Evolutionary conservation across 305 asterid species (phyloP).

Genomic region (Fraxinus angustifolia): DNA sequence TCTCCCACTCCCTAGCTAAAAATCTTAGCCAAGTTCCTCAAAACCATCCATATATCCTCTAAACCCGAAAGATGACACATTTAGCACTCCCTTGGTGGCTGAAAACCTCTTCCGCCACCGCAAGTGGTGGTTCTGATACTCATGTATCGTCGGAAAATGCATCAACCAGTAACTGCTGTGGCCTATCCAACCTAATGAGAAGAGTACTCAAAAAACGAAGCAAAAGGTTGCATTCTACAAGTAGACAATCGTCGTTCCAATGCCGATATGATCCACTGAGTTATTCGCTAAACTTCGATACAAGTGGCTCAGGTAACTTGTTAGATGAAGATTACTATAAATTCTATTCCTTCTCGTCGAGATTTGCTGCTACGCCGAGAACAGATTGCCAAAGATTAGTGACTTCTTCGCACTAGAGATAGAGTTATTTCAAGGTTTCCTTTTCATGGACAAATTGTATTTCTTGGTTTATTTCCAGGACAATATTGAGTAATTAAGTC

Average conservation of each 20-base stretch:
- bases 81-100: slow-evolving; percentile 40
- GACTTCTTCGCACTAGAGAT: slow-evolving; percentile 18
- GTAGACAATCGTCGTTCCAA: slow-evolving; percentile 50
- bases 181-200: slow-evolving; percentile 39
- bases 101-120: slow-evolving; percentile 27
- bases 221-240: slow-evolving; percentile 28
- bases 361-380: slow-evolving; percentile 49
- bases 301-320: slow-evolving; percentile 35
- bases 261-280: slow-evolving; percentile 74
- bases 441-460: neutral
- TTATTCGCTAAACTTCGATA: slow-evolving; percentile 69
- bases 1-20: slow-evolving; percentile 8
- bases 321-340: slow-evolving; percentile 55
- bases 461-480: neutral
- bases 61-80: slow-evolving; percentile 31
- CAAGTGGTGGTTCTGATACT: neutral
- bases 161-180: slow-evolving; percentile 27
- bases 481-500: neutral
- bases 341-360: slow-evolving; percentile 65
- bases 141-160: slow-evolving; percentile 1
- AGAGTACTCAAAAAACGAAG: slow-evolving; percentile 30
- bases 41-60: slow-evolving; percentile 8
- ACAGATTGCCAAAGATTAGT: slow-evolving; percentile 27
- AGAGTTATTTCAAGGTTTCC: neutral
- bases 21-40: neutral